Base-by-base conservation (phyloP, 1,284 basidiomycete species). In the Trichosporon ovoides region DNA sequence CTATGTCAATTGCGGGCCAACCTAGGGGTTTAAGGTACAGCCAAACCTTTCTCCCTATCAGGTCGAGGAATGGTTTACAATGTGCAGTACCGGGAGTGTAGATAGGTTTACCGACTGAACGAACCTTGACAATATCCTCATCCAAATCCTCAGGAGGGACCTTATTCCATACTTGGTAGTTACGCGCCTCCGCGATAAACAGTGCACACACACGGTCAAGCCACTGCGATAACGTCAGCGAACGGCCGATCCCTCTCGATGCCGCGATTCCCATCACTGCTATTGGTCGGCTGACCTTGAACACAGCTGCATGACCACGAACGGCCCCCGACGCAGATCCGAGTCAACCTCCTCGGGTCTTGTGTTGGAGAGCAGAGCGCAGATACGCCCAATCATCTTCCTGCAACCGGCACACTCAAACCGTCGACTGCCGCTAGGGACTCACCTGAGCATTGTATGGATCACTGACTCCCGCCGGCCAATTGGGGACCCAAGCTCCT, bases 61-160 rank as follows among this genome's bases (percentile, higher is more conserved):
- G n/a, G n/a, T n/a, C n/a, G n/a, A n/a, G n/a, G n/a, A n/a, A 24
- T 1, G 16, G 3, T 10, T 16, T n/a, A 16, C 14, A 24, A 28
- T 22, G 35, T 31, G 10, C 14, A 36, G 5, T n/a, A 35, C 24
- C 28, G 28, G 5, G 28, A 31, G 20, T 5, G 12, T 11, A 7
- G 14, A 3, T 13, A 7, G 20, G 24, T 11, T 24, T 46, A 18
- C 22, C 24, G 4, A 14, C 7, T 0, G 19, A n/a, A 43, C 62
- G 1, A 35, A 64, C 63, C 53, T 61, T 61, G 33, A 64, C 62
- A 10, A 56, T 55, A 13, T 64, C 66, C 14, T 58, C 54, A 3
- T 63, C 61, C 3, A 68, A 56, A 22, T 68, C 66, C 18, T 63
- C 62, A 11, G 50, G 40, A 9, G 66, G 66, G 0, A 68, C 65